Percentiles rank a stretch among this genome's conserved stretches.
Conservation (phyloP, 2,329 filamentous ascomycete genomes). For the Leptographium wingfieldii region DNA sequence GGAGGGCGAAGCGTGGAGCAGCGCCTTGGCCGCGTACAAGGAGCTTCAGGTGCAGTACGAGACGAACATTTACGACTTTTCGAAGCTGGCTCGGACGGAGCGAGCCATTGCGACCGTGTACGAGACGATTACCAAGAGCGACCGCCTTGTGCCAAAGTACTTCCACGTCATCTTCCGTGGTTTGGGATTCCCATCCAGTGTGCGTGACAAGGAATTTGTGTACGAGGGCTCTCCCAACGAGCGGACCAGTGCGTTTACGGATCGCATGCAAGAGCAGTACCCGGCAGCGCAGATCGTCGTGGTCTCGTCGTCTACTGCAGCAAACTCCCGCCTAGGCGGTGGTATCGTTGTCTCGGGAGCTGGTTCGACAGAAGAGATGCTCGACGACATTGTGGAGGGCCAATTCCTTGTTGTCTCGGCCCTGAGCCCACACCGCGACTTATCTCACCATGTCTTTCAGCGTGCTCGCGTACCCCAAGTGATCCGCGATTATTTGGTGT, state of each 20-base stretch:
- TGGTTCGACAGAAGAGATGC: slow-evolving; percentile 41
- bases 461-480: slow-evolving; percentile 71
- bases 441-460: slow-evolving; percentile 74
- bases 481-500: slow-evolving; percentile 75
- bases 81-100: slow-evolving; percentile 79
- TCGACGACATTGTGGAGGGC: slow-evolving; percentile 68
- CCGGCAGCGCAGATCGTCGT: slow-evolving; percentile 67
- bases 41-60: slow-evolving; percentile 91
- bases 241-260: slow-evolving; percentile 68
- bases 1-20: slow-evolving; percentile 87
- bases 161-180: slow-evolving; percentile 87
- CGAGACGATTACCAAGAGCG: slow-evolving; percentile 73
- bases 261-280: slow-evolving; percentile 84
- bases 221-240: slow-evolving; percentile 74
- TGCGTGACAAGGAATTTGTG: slow-evolving; percentile 85
- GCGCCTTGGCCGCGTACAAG: slow-evolving; percentile 75
- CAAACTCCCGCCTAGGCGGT: slow-evolving; percentile 4
- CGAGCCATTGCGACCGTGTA: slow-evolving; percentile 87
- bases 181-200: slow-evolving; percentile 66
- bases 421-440: slow-evolving; percentile 70
- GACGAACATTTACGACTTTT: slow-evolving; percentile 76
- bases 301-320: slow-evolving; percentile 4
- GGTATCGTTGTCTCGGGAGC: not conserved
- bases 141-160: slow-evolving; percentile 68
- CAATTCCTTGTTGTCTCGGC: slow-evolving; percentile 78